Conservation (phyloP, 495 filamentous ascomycete genomes). For the Endocarpon pusillum region DNA sequence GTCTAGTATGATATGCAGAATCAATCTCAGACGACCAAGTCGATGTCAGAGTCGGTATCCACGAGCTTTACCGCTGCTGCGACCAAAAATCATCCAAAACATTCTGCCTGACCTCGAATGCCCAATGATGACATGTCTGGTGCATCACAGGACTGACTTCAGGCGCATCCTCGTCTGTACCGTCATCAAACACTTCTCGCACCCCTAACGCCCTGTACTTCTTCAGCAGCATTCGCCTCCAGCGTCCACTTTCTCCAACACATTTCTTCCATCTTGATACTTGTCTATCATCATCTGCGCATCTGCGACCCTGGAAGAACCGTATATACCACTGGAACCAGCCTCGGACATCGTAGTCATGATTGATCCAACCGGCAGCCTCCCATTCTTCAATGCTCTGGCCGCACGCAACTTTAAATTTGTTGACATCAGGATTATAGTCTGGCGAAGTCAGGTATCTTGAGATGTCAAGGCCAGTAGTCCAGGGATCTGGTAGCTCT, state of each 20-base stretch:
- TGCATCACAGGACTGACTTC: conserved; percentile 34
- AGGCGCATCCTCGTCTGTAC: conserved; percentile 19
- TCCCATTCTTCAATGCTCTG: conserved; percentile 35
- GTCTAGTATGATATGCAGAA: no score
- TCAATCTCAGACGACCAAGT: no score
- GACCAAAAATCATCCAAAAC: conserved; percentile 26
- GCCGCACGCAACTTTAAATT: conserved; percentile 28
- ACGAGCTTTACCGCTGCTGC: no score
- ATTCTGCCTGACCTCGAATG: conserved; percentile 27
- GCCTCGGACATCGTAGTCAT: conserved; percentile 14
- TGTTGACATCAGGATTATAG: conserved; percentile 28
- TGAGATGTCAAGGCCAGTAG: conserved; percentile 16
- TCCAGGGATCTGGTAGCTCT: conserved; percentile 25
- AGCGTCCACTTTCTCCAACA: conserved; percentile 28
- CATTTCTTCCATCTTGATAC: conserved; percentile 28
- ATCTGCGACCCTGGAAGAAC: conserved; percentile 28
- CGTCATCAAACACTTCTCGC: conserved; percentile 27
- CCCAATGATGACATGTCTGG: conserved; percentile 35
- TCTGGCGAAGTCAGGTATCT: conserved; percentile 16
- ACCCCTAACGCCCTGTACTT: conserved; percentile 25
- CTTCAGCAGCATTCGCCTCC: conserved; percentile 26
- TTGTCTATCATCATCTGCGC: conserved; percentile 31
- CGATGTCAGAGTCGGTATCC: no score
- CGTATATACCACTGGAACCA: conserved; percentile 33
- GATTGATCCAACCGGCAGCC: conserved; percentile 29